A percentile compares a stretch with the other conserved stretches of the same genome.
phyloP scores from a whole-genome alignment of 2,329 filamentous ascomycete species.

The Tolypocladium album region DNA sequence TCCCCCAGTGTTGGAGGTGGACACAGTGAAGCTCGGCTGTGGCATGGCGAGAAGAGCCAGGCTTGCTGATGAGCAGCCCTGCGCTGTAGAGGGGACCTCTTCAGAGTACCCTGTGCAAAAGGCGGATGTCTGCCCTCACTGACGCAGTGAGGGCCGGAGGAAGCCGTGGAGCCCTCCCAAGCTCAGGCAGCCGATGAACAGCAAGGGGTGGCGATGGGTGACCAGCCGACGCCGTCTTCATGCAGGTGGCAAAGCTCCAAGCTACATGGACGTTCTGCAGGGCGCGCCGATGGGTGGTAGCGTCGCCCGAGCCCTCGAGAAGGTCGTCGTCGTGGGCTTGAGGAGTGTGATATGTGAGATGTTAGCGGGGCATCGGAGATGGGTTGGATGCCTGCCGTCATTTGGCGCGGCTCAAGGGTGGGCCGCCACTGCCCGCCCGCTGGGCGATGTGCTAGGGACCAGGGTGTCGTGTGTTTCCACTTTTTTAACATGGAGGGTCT shows the following conservation, averaged over 20 bases:
- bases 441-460: neutral
- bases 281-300: neutral
- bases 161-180: neutral
- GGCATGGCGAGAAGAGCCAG: slow-evolving; percentile 14
- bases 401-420: neutral
- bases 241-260: neutral
- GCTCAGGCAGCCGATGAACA: neutral
- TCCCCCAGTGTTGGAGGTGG: slow-evolving; percentile 16
- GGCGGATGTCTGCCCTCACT: neutral
- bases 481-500: neutral
- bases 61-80: neutral
- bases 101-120: neutral
- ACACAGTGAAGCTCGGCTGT: slow-evolving; percentile 19
- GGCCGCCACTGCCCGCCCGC: neutral
- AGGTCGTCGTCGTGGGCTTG: neutral
- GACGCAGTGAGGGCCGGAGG: neutral
- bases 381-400: neutral
- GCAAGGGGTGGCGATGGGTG: neutral
- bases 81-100: neutral
- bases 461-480: neutral
- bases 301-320: neutral
- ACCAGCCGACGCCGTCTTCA: neutral
- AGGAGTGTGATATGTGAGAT: neutral
- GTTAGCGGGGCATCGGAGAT: neutral
- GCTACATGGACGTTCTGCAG: neutral